These are phyloP conservation scores for Boletus subparvulus DNA, from an alignment of 768 basidiomycete genomes.

Conservation along the genomic window DNA sequence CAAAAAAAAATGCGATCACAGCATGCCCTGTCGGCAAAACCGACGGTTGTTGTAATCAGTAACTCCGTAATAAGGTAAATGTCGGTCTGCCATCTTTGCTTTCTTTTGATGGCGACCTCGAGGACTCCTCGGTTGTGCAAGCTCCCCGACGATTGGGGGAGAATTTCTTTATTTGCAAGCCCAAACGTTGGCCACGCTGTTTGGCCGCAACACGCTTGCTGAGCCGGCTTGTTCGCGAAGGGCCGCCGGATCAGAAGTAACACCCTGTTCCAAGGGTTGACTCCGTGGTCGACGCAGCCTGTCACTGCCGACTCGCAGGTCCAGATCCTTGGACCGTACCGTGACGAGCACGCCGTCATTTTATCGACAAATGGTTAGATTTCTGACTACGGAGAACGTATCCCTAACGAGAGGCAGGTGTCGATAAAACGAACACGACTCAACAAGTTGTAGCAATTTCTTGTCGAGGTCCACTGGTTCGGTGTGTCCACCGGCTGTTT, in stretches of 20 bases:
- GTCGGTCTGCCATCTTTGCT: constrained; percentile 12
- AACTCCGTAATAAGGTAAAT: constrained; percentile 10
- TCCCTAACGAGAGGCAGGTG: too few relatives aligned
- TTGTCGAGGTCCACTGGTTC: background rate
- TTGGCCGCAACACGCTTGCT: constrained; percentile 6
- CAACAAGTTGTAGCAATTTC: background rate
- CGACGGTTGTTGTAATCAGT: constrained; percentile 9
- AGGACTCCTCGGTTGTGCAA: constrained; percentile 22
- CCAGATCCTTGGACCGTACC: background rate
- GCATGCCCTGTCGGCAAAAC: constrained; percentile 21
- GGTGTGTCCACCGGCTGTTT: background rate
- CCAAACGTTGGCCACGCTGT: background rate
- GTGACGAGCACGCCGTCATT: background rate
- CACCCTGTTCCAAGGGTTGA: background rate
- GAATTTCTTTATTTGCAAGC: constrained; percentile 11
- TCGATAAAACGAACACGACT: background rate
- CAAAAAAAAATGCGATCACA: constrained; percentile 15
- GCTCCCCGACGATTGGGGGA: constrained; percentile 16
- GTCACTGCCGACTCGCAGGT: background rate
- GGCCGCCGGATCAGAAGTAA: background rate
- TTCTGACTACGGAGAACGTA: background rate
- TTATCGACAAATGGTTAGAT: background rate
- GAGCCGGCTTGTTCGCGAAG: background rate
- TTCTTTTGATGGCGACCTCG: constrained; percentile 13
- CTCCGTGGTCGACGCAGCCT: background rate